phyloP scores from a whole-genome alignment of 805 yeast genomes.

The Naumovozyma baii region DNA sequence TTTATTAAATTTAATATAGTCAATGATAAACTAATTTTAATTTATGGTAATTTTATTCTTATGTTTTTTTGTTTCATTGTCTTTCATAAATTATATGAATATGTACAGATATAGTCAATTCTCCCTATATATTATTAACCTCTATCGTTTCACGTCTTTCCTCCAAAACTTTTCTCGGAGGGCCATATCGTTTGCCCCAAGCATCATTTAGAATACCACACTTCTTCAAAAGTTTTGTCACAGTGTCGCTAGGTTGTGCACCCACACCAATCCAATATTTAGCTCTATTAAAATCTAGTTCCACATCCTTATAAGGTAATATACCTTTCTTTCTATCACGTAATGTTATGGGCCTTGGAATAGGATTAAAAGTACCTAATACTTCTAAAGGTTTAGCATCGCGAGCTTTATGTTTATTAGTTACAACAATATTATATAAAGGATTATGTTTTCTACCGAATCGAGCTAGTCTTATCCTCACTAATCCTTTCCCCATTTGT shows the following conservation, averaged over 20 bases:
- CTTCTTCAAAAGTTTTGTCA: slow-evolving; percentile 63
- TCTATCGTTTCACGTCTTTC: slow-evolving; percentile 21
- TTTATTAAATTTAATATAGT: no score
- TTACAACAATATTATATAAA: slow-evolving; percentile 83
- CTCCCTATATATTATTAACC: no score
- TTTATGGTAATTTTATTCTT: no score
- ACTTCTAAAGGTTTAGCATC: slow-evolving; percentile 89
- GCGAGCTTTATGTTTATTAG: slow-evolving; percentile 65
- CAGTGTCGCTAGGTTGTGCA: slow-evolving; percentile 85
- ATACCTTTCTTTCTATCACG: slow-evolving; percentile 39
- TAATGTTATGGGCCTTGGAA: slow-evolving; percentile 58
- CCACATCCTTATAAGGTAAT: slow-evolving; percentile 64
- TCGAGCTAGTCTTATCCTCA: slow-evolving; percentile 82
- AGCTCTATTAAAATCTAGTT: slow-evolving; percentile 77
- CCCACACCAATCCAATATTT: slow-evolving; percentile 98
- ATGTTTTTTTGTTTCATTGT: no score
- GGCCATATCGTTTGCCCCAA: slow-evolving; percentile 14
- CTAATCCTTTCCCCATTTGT: slow-evolving; percentile 50
- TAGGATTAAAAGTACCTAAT: slow-evolving; percentile 85
- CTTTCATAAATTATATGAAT: no score
- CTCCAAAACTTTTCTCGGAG: slow-evolving; percentile 14
- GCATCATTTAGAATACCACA: slow-evolving; percentile 45
- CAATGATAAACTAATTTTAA: no score
- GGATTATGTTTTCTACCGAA: slow-evolving; percentile 88
- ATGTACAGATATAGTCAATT: no score